Evolutionary conservation across 78 protist genomes (phyloP).

Genomic region (Speleostelium caveatum): DNA sequence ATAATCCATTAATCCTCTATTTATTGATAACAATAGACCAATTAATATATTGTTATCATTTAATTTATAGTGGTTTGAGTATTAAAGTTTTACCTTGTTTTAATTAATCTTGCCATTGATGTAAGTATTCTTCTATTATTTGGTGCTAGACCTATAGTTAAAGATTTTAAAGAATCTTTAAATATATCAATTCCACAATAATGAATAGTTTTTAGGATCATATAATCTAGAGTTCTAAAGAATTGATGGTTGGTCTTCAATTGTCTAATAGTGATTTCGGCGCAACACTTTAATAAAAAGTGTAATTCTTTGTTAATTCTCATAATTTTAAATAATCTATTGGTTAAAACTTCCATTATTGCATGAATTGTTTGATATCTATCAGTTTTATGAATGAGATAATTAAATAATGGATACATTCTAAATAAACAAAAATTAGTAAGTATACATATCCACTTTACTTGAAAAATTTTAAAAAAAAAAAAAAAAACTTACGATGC

Average conservation of each 20-base stretch:
- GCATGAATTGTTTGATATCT: neutral
- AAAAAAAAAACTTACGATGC: no score
- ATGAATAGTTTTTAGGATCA: slow-evolving; percentile 6
- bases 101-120: slow-evolving; percentile 27
- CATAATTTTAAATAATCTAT: slow-evolving; percentile 32
- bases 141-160: neutral
- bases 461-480: no score
- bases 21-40: neutral
- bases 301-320: slow-evolving; percentile 12
- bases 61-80: no score
- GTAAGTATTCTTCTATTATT: slow-evolving; percentile 10
- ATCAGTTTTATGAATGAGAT: neutral
- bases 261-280: neutral
- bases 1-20: slow-evolving; percentile 21
- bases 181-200: neutral
- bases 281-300: neutral
- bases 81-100: neutral
- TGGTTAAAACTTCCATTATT: neutral
- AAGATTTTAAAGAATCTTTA: slow-evolving; percentile 14
- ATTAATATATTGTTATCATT: no score
- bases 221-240: slow-evolving; percentile 16
- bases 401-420: neutral
- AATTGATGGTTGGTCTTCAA: slow-evolving; percentile 3
- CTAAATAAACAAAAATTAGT: no score
- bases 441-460: no score